A percentile compares a stretch with the other conserved stretches of the same genome.
These are phyloP conservation scores for Drechslerella coelobrocha DNA, from an alignment of 2,329 filamentous ascomycete genomes.

Conservation along the genomic window DNA sequence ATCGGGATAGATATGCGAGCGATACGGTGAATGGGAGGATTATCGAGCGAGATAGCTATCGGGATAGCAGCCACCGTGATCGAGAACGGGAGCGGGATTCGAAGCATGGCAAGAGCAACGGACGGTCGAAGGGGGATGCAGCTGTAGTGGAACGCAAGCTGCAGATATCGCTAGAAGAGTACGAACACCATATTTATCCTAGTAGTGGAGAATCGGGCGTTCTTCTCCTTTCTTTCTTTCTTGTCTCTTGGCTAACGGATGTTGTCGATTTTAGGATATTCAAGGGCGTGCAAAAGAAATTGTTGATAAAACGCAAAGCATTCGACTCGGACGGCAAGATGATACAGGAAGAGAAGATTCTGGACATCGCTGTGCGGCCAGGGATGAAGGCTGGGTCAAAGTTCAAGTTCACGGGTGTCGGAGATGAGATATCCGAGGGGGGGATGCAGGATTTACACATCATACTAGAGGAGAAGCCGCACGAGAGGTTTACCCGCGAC, in stretches of 20 bases:
- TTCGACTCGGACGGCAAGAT: slow-evolving; percentile 85
- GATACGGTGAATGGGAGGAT: slow-evolving; percentile 47
- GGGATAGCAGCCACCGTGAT: slow-evolving; percentile 37
- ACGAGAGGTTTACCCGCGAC: slow-evolving; percentile 82
- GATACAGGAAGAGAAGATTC: slow-evolving; percentile 82
- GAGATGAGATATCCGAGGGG: slow-evolving; percentile 88
- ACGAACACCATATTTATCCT: slow-evolving; percentile 17
- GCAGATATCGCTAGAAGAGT: slow-evolving; percentile 81
- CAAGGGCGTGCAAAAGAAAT: slow-evolving; percentile 88
- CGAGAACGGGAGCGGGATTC: slow-evolving; percentile 56
- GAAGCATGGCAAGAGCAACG: slow-evolving; percentile 47
- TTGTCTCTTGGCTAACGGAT: slow-evolving; percentile 1
- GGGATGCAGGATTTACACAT: slow-evolving; percentile 96
- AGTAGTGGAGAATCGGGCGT: no score
- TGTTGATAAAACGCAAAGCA: slow-evolving; percentile 97
- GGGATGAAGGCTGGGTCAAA: slow-evolving; percentile 96
- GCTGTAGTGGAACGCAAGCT: slow-evolving; percentile 87
- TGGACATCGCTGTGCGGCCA: slow-evolving; percentile 94
- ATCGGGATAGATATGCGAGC: slow-evolving; percentile 31
- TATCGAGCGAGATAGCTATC: slow-evolving; percentile 41
- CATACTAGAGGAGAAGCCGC: slow-evolving; percentile 91
- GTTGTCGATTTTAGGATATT: slow-evolving; percentile 63
- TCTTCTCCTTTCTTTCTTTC: slow-evolving; percentile 1
- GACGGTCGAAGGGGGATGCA: slow-evolving; percentile 60
- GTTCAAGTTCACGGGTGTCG: slow-evolving; percentile 98